These are phyloP conservation scores for Chaetomium sp. DNA, from an alignment of 2,329 filamentous ascomycete genomes.

Conservation along the genomic window DNA sequence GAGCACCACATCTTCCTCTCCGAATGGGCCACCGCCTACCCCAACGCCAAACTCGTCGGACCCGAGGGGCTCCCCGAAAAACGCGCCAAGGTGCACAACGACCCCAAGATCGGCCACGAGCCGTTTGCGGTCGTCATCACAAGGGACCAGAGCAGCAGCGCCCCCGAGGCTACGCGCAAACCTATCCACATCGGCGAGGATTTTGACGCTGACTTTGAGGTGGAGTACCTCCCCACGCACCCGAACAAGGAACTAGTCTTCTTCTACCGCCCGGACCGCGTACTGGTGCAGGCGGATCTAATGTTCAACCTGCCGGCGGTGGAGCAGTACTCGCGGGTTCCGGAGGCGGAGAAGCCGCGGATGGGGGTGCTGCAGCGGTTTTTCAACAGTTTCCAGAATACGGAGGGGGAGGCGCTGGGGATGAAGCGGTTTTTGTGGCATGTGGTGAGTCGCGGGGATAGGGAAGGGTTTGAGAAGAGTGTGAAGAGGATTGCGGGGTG, in stretches of 20 bases:
- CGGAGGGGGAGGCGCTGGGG: constrained; percentile 60
- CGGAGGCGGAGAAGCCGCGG: constrained; percentile 37
- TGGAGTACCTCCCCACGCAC: constrained; percentile 75
- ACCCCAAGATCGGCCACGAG: constrained; percentile 48
- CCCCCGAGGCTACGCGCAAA: constrained; percentile 27
- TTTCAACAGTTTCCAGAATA: constrained; percentile 51
- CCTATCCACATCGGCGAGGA: constrained; percentile 53
- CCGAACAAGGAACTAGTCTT: constrained; percentile 85
- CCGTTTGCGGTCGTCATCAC: constrained; percentile 63
- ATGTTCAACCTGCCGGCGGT: constrained; percentile 83
- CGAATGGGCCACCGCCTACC: constrained; percentile 75
- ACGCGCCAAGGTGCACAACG: constrained; percentile 53
- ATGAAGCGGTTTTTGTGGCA: constrained; percentile 84
- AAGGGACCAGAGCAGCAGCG: constrained; percentile 40
- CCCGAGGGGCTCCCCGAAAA: constrained; percentile 81
- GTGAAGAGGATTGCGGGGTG: constrained; percentile 64
- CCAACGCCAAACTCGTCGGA: constrained; percentile 71
- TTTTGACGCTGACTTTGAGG: constrained; percentile 81
- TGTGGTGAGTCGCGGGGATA: constrained; percentile 50
- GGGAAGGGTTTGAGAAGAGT: constrained; percentile 63
- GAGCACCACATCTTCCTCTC: constrained; percentile 95
- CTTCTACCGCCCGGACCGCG: constrained; percentile 68
- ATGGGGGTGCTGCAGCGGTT: constrained; percentile 36
- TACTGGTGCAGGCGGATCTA: constrained; percentile 83
- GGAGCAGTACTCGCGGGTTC: constrained; percentile 70